Evolutionary conservation across 352 stramenopile species (phyloP).

Genomic region (Globisporangium takayamanum): DNA sequence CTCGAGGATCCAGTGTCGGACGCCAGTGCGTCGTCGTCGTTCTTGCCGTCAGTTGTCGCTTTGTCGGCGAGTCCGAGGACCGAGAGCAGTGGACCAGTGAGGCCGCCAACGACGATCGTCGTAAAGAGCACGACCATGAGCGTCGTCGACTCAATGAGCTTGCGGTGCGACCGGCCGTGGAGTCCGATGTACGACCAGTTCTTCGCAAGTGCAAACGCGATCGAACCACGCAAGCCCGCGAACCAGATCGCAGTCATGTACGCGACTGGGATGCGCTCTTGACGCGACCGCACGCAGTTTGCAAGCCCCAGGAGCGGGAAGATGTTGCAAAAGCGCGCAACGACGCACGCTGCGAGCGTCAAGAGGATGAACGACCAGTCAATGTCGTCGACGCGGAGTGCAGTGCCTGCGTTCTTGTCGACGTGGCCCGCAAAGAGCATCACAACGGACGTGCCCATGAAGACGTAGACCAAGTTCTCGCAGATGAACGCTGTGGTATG

Average conservation of each 20-base stretch:
- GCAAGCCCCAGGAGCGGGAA: constrained; percentile 70
- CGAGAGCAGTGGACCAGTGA: constrained; percentile 65
- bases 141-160: constrained; percentile 83
- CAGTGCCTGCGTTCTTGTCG: constrained; percentile 45
- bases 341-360: constrained; percentile 65
- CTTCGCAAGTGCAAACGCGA: constrained; percentile 89
- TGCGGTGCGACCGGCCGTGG: constrained; percentile 58
- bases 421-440: constrained; percentile 75
- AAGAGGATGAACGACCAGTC: constrained; percentile 75
- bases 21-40: constrained; percentile 22
- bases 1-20: constrained; percentile 24
- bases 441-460: constrained; percentile 82
- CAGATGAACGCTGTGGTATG: constrained; percentile 77
- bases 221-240: constrained; percentile 89
- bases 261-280: constrained; percentile 59
- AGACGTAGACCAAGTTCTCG: constrained; percentile 82
- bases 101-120: constrained; percentile 70
- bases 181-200: constrained; percentile 79
- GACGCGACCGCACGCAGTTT: constrained; percentile 49
- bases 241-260: constrained; percentile 90
- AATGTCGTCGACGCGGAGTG: constrained; percentile 71
- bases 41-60: constrained; percentile 15
- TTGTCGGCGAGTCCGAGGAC: constrained; percentile 39
- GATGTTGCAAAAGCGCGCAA: constrained; percentile 69
- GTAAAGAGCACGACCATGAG: constrained; percentile 85